Conservation (phyloP, 352 stramenopile genomes). For the Hyaloperonospora brassicae region DNA sequence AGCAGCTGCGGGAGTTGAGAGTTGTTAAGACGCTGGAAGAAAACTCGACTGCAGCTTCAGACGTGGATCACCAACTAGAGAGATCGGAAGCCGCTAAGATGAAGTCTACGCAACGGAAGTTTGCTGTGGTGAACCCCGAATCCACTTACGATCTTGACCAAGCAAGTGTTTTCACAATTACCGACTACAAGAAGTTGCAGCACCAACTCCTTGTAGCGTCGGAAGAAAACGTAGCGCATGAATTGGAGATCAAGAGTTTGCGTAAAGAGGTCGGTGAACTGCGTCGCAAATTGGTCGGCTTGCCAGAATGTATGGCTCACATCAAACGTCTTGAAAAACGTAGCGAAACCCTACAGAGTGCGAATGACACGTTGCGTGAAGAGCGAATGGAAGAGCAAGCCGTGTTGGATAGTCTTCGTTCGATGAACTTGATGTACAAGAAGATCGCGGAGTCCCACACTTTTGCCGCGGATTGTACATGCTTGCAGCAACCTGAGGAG, state of each 20-base stretch:
- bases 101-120: constrained; percentile 13
- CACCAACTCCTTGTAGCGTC: constrained; percentile 30
- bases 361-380: constrained; percentile 48
- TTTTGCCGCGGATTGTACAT: constrained; percentile 29
- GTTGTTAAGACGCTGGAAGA: constrained; percentile 27
- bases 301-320: constrained; percentile 30
- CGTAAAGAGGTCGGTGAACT: constrained; percentile 45
- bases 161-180: constrained; percentile 42
- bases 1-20: constrained; percentile 27
- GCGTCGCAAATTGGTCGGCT: constrained; percentile 33
- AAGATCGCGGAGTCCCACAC: constrained; percentile 54
- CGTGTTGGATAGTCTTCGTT: constrained; percentile 55
- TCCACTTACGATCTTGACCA: constrained; percentile 54
- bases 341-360: constrained; percentile 40
- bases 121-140: constrained; percentile 33
- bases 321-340: constrained; percentile 57
- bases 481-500: constrained; percentile 17
- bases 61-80: constrained; percentile 18
- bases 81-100: constrained; percentile 9
- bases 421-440: constrained; percentile 66
- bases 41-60: constrained; percentile 26
- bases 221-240: constrained; percentile 38
- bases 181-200: constrained; percentile 49
- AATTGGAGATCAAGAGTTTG: constrained; percentile 46
- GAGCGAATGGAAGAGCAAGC: constrained; percentile 58